Evolutionary conservation across 345 rosid species (phyloP), one percentile per base, ranked within the genome.

Genomic region (Eutrema yunnanense): DNA sequence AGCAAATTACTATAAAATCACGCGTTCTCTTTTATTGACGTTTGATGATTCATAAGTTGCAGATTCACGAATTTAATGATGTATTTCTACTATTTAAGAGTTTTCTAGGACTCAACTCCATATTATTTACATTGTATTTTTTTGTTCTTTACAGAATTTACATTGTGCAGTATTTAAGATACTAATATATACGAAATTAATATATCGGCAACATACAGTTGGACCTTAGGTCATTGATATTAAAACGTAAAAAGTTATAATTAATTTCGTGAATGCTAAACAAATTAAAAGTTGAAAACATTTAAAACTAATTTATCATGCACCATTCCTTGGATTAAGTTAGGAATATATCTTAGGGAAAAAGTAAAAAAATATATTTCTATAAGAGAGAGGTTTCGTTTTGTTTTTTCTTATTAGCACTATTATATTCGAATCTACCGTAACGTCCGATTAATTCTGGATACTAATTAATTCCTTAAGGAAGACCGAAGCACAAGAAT

Each of bases 21-120:
- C 79, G 75, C 79, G 71, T 55, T 69, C 46, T 44, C 53, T 69
- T 69, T 47, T 75, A 38, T 69, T 69, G 79, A 69, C 74, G 65
- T 62, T 47, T 69, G 38, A 62, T 76, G 14, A 69, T 37, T 44
- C 51, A 75, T 44, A 75, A 22, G 53, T 48, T 19, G 55, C 42
- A 67, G 54, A 37, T 13, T 59, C 73, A 59, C 55, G 32, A 74
- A 51, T n/a, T 12, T 67, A 43, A 34, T 67, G 29, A 44, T 62
- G 38, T 41, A 19, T 38, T 38, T 9, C 4, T 55, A 56, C 29
- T 56, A 56, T 22, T 9, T 14, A 22, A 37, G 30, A 57, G 46
- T 37, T 37, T 37, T 9, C n/a, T 37, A 19, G 8, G 30, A 9
- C 44, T 57, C 30, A 57, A 19, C 4, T 41, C 36, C 32, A 22